Base-by-base conservation (phyloP, 2,329 filamentous ascomycete genomes). In the Epichloe hybrida region DNA sequence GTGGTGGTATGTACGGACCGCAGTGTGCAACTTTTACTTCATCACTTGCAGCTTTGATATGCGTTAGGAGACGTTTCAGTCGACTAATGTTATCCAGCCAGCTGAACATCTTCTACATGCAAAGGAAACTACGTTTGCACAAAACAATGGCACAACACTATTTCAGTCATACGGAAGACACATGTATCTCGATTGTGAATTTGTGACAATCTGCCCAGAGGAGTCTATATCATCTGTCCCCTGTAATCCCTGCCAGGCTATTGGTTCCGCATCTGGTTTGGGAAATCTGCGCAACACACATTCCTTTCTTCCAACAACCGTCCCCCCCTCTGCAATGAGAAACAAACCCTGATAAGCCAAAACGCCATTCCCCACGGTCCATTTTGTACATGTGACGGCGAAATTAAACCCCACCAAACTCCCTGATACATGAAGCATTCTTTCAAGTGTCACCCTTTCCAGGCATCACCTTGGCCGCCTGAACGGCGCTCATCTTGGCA, bases 401-500 rank as follows among this genome's bases (percentile, higher is more conserved):
- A 15, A 31, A 21, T 20, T 17, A 42, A 23, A n/a, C 12, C 13
- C 23, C 15, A 31, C n/a, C 38, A 20, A 36, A 36, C 7, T 35
- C 12, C 17, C 36, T 8, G 4, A 5, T 39, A 34, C 5, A 31
- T 41, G 13, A 42, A 42, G 3, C 38, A 42, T 42, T n/a, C 15
- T 45, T 27, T 50, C 36, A 57, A 6, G 51, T 13, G n/a, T 79
- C 76, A 46, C 73, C 72, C 65, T 79, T 79, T 23, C 79, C 76
- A 4, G 79, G 74, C 68, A 79, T 83, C 44, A 84, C 89, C 73
- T 97, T 97, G 45, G 89, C 88, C 2, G 90, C 91, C 69, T 95
- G 89, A 15, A 98, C 85, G 23, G 93, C 91, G 61, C 89, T 91
- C 84, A 98, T 94, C 75, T 98, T 98, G 58, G 86, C 84, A 55